Base-by-base conservation (phyloP, 148 eudicot species). In the Cornus controversa region DNA sequence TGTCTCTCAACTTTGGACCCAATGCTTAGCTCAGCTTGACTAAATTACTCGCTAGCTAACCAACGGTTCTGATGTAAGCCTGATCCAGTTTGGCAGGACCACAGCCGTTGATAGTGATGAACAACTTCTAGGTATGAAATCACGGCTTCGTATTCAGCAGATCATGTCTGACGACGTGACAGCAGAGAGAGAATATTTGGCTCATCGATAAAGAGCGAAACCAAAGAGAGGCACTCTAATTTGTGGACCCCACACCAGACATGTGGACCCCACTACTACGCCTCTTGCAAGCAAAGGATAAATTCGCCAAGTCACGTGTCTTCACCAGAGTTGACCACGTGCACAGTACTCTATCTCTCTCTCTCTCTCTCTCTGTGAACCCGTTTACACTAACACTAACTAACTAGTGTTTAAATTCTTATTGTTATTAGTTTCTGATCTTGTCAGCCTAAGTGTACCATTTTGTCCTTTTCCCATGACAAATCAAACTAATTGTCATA, bases 221-320 rank as follows among this genome's bases (percentile, higher is more conserved):
- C 83, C 75, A 75, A 76, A 75, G 74, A 75, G 74, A 80, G 67
- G 23, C 79, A 78, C 69, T 72, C 58, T 24, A n/a, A n/a, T 53
- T 66, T 68, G 80, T 74, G 76, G 79, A 25, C 76, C 84, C 77
- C 29, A 66, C 60, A 50, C 20, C 6, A 9, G 25, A 31, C 10
- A 75, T 3, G 4, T 27, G 18, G 87, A 80, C 83, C 83, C 87
- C 90, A 81, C 75, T 47, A 60, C 28, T 82, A 40, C 79, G 66
- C 87, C 70, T 75, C 84, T 67, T 74, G 69, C 93, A 90, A 86
- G 96, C 91, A 91, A 91, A 42, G 96, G 81, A 91, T 90, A 85
- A 82, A 90, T 90, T 88, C 93, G 53, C 84, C 70, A 34, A 29
- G 28, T 62, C 88, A 83, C 88, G 89, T 86, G 89, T 79, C 94